Conservation (phyloP, 768 basidiomycete genomes). For the Hemileccinum impolitum region DNA sequence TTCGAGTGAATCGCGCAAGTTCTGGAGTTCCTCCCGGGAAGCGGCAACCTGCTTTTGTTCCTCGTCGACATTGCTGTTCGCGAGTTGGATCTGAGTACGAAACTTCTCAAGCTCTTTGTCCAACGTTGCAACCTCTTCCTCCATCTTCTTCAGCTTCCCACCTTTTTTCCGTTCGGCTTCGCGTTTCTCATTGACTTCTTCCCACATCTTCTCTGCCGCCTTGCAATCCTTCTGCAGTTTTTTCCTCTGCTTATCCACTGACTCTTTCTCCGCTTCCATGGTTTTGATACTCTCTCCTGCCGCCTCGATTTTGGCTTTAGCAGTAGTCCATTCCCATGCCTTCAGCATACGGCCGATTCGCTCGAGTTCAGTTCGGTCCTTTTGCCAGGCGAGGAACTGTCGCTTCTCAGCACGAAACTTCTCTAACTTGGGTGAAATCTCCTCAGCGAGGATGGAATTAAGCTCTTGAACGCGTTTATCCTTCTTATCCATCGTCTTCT, state of each 20-base stretch:
- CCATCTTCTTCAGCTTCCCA: constrained; percentile 84
- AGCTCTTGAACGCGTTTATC: constrained; percentile 94
- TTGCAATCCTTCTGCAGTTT: constrained; percentile 51
- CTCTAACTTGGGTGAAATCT: constrained; percentile 92
- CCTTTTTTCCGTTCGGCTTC: constrained; percentile 91
- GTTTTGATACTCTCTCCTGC: constrained; percentile 56
- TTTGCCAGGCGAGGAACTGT: constrained; percentile 86
- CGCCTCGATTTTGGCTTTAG: constrained; percentile 44
- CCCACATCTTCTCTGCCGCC: constrained; percentile 64
- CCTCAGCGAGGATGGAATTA: constrained; percentile 72
- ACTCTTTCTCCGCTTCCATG: constrained; percentile 48
- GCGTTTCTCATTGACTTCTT: constrained; percentile 65
- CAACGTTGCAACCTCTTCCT: constrained; percentile 72
- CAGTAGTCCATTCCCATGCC: constrained; percentile 86
- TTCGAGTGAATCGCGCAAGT: constrained; percentile 56
- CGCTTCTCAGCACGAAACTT: constrained; percentile 88
- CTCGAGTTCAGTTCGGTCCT: constrained; percentile 84
- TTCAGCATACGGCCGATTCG: constrained; percentile 74
- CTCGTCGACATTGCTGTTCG: constrained; percentile 68
- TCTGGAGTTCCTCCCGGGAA: constrained; percentile 53
- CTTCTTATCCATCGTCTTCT: constrained; percentile 95
- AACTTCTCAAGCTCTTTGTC: constrained; percentile 81
- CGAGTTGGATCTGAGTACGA: constrained; percentile 83
- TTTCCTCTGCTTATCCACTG: constrained; percentile 45
- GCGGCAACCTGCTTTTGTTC: constrained; percentile 61